Percentiles rank a stretch among this genome's conserved stretches.
These are phyloP conservation scores for Neofusicoccum umdonicola DNA, from an alignment of 2,329 filamentous ascomycete genomes.

Conservation along the genomic window DNA sequence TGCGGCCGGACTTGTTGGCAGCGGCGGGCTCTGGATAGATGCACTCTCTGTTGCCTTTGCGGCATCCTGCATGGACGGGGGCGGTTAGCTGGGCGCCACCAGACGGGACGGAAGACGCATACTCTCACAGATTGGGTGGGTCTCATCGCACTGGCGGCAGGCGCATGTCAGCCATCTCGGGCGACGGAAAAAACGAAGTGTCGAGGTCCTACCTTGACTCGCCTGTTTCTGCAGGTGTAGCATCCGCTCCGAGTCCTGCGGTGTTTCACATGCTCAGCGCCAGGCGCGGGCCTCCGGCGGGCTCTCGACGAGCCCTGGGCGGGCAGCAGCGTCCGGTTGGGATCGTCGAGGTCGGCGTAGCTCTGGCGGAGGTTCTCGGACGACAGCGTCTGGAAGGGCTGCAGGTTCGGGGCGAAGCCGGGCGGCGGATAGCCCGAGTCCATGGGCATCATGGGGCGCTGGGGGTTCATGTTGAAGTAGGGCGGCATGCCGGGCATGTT, in stretches of 20 bases:
- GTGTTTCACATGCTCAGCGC: slow-evolving; percentile 77
- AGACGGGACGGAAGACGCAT: slow-evolving; percentile 31
- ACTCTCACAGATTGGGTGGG: slow-evolving; percentile 79
- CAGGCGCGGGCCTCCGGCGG: slow-evolving; percentile 31
- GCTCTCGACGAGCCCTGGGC: slow-evolving; percentile 26
- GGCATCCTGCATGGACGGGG: slow-evolving; percentile 61
- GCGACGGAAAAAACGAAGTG: not conserved
- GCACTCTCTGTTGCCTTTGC: slow-evolving; percentile 88
- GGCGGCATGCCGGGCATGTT: slow-evolving; percentile 28
- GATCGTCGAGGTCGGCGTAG: slow-evolving; percentile 38
- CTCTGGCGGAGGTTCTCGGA: slow-evolving; percentile 31
- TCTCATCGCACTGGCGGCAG: slow-evolving; percentile 75
- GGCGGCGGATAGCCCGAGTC: slow-evolving; percentile 25
- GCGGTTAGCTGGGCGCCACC: slow-evolving; percentile 20
- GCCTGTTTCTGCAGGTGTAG: slow-evolving; percentile 82
- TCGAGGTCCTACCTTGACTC: slow-evolving; percentile 65
- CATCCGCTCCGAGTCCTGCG: slow-evolving; percentile 91
- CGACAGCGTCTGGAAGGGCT: slow-evolving; percentile 29
- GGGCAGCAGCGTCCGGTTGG: slow-evolving; percentile 23
- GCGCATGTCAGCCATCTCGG: slow-evolving; percentile 15
- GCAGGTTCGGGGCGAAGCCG: slow-evolving; percentile 31
- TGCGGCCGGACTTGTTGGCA: slow-evolving; percentile 49
- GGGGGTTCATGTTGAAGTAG: slow-evolving; percentile 36
- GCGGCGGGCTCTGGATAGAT: slow-evolving; percentile 74
- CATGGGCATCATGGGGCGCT: slow-evolving; percentile 30